Evolutionary conservation across 148 eudicot species (phyloP).

Genomic region (Silene latifolia): DNA sequence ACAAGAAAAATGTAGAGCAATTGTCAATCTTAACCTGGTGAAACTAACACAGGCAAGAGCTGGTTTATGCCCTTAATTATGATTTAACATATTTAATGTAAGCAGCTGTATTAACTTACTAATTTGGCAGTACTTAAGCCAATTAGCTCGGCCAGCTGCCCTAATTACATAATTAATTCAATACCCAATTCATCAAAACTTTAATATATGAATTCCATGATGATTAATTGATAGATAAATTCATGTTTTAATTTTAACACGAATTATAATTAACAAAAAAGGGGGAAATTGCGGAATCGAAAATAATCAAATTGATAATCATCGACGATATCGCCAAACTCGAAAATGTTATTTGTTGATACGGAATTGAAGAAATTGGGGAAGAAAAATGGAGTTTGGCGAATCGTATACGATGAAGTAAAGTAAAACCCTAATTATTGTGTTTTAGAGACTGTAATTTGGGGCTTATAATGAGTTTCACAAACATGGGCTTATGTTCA

Average conservation of each 20-base stretch:
- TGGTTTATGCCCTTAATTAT: slow-evolving; percentile 31
- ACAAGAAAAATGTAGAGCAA: slow-evolving; percentile 27
- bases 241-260: not conserved
- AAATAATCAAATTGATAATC: not conserved
- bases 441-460: no score
- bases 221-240: not conserved
- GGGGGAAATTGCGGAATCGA: not conserved
- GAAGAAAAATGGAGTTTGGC: not conserved
- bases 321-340: not conserved
- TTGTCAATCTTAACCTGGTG: slow-evolving; percentile 33
- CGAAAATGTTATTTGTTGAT: not conserved
- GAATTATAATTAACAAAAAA: not conserved
- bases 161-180: not conserved
- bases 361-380: not conserved
- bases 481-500: no score
- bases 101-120: slow-evolving; percentile 43
- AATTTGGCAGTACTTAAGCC: slow-evolving; percentile 34
- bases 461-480: no score
- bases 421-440: not conserved
- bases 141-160: slow-evolving; percentile 56
- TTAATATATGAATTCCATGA: not conserved
- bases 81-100: not conserved
- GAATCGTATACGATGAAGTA: not conserved
- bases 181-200: not conserved
- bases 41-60: slow-evolving; percentile 40